phyloP scores from a whole-genome alignment of 2,329 filamentous ascomycete genomes.

The Hypoxylon sp. region DNA sequence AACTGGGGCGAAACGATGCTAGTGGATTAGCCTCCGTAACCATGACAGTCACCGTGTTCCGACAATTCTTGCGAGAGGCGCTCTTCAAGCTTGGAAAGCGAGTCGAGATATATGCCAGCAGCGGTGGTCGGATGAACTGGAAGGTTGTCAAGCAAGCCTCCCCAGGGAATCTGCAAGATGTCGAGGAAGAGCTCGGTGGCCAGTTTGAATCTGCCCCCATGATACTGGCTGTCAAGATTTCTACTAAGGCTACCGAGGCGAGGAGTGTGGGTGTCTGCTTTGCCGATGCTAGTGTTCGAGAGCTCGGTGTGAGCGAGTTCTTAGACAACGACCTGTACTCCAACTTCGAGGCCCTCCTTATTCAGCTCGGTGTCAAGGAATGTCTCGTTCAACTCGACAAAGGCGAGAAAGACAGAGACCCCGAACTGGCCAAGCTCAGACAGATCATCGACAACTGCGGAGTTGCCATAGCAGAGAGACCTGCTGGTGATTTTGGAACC shows the following conservation, averaged over 20 bases:
- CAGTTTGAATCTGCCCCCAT: conserved; percentile 92
- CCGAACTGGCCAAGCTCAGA: conserved; percentile 87
- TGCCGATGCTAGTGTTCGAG: conserved; percentile 94
- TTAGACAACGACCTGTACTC: conserved; percentile 99
- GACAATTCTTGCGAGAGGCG: conserved; percentile 94
- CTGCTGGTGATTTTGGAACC: conserved; percentile 82
- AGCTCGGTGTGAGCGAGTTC: conserved; percentile 97
- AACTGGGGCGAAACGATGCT: conserved; percentile 86
- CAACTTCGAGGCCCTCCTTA: conserved; percentile 96
- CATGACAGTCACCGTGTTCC: conserved; percentile 94
- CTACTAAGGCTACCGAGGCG: conserved; percentile 87
- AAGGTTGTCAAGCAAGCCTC: conserved; percentile 93
- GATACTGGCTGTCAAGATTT: conserved; percentile 94
- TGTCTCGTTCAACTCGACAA: conserved; percentile 88
- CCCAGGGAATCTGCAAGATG: conserved; percentile 94
- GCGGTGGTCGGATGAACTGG: conserved; percentile 87
- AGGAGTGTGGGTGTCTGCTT: conserved; percentile 95
- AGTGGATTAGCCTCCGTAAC: conserved; percentile 94
- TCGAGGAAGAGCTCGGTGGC: conserved; percentile 93
- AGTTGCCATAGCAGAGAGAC: conserved; percentile 87
- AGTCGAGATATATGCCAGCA: conserved; percentile 89
- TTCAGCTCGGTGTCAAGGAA: conserved; percentile 95
- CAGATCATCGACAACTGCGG: conserved; percentile 94
- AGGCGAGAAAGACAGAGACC: conserved; percentile 86
- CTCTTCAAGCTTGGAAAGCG: conserved; percentile 92